phyloP scores from a whole-genome alignment of 805 yeast species.

The Teunomyces aglyptinius region DNA sequence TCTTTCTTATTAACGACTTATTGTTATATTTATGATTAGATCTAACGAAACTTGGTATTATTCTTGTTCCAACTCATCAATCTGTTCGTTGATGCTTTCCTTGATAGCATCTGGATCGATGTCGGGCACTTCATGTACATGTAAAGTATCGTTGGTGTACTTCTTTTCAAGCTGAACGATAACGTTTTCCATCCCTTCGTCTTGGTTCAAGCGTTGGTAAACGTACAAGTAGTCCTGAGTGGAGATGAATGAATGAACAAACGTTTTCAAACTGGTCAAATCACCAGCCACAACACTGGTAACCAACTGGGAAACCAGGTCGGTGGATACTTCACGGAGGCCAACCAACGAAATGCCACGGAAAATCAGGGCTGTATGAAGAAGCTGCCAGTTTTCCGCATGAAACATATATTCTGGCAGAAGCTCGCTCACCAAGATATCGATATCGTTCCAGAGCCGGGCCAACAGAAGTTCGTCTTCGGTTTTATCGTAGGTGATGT shows the following conservation, averaged over 20 bases:
- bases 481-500: conserved; percentile 67
- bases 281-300: conserved; percentile 10
- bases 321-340: too few species aligned
- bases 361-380: conserved; percentile 22
- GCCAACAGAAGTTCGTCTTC: conserved; percentile 48
- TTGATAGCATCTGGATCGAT: conserved; percentile 9
- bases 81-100: conserved; percentile 10
- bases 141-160: neutral
- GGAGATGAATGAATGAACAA: conserved; percentile 20
- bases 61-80: conserved; percentile 9
- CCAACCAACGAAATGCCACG: conserved; percentile 3
- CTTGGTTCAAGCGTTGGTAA: conserved; percentile 23
- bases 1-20: too few species aligned
- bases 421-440: conserved; percentile 27
- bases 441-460: conserved; percentile 28
- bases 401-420: conserved; percentile 6
- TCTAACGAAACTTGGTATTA: too few species aligned
- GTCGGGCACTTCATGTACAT: conserved; percentile 3
- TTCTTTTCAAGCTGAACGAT: conserved; percentile 3
- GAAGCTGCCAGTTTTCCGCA: conserved; percentile 19
- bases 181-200: conserved; percentile 9
- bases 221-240: conserved; percentile 25
- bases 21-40: too few species aligned
- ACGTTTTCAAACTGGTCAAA: conserved; percentile 5
- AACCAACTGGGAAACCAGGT: neutral